Conservation (phyloP, 495 filamentous ascomycete species). For the Trichoderma gamsii region DNA sequence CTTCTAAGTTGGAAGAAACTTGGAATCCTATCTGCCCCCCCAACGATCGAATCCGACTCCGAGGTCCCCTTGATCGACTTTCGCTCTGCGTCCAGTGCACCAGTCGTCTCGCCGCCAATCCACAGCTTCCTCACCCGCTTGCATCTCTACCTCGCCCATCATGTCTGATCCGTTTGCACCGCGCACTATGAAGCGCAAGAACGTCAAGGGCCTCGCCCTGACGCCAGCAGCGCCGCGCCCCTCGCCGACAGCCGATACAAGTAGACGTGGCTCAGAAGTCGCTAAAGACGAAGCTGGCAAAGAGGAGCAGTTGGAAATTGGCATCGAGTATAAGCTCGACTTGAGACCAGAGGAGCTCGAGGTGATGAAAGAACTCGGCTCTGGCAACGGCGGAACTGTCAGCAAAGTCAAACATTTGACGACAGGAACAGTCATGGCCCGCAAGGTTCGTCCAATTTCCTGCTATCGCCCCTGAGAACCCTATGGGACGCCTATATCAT, state of each 20-base stretch:
- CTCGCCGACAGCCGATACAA: conserved; percentile 37
- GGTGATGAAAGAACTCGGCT: conserved; percentile 87
- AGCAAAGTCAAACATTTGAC: conserved; percentile 95
- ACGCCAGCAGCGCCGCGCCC: conserved; percentile 56
- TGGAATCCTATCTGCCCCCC: not conserved
- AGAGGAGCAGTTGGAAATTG: conserved; percentile 79
- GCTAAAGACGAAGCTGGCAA: conserved; percentile 58
- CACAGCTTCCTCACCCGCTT: not conserved
- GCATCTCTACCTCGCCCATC: conserved; percentile 18
- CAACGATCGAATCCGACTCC: not conserved
- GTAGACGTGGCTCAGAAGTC: conserved; percentile 49
- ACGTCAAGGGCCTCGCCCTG: conserved; percentile 89
- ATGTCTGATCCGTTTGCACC: conserved; percentile 85
- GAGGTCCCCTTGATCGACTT: not conserved
- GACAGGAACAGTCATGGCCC: conserved; percentile 92
- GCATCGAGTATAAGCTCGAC: conserved; percentile 91
- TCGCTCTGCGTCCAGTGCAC: not conserved
- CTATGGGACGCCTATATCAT: not conserved
- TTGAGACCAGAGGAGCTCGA: conserved; percentile 87
- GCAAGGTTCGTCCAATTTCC: conserved; percentile 61
- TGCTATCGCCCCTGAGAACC: not conserved
- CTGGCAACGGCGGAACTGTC: conserved; percentile 94
- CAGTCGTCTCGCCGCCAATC: not conserved
- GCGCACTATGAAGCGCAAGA: conserved; percentile 95
- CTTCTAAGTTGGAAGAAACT: not conserved